Evolutionary conservation across 768 basidiomycete species (phyloP), one percentile per base, ranked within the genome.

Genomic region (Tulasnella sp.): DNA sequence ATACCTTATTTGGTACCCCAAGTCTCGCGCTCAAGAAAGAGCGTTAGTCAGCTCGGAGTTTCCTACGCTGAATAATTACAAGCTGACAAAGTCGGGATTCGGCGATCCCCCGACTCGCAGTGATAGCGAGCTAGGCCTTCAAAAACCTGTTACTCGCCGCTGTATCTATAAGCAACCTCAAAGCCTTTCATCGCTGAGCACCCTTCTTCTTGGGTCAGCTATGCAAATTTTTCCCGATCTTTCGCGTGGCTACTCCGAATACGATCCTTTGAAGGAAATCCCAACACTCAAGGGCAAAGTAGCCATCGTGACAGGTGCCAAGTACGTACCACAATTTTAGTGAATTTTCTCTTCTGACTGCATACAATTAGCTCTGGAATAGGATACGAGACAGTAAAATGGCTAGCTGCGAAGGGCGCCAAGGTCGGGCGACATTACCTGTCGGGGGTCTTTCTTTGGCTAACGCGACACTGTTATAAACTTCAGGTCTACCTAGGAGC

Each of bases 401-500:
- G 42, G 42, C 35, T 75, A 18, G 74, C 74, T 15, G n/a, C 18
- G 3, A 51, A 61, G 55, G 74, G 74, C 3, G 44, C 46, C 15
- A 75, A 75, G 74, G 74, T 61, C 40, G 5, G 40, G 9, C 15
- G 40, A 9, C 9, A 2, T 9, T 9, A 5, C 42, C n/a, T n/a
- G n/a, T n/a, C n/a, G n/a, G n/a, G n/a, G n/a, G 9, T 40, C 73
- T 9, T 46, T n/a, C 29, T n/a, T 32, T 32, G 51, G 15, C 70
- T 39, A 37, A 39, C 15, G 35, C 32, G 15, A 18, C 5, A 26
- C 70, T 10, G 4, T 3, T 40, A 6, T 29, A 5, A 29, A 32
- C 3, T 26, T 9, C 55, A 75, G 75, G 80, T 80, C 20, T 90
- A 90, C 80, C 85, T 91, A 79, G 88, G 86, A 0, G 87, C 88